Base-by-base conservation (phyloP, 1,139 yeast species). In the Debaryomycetaceae sp. region DNA sequence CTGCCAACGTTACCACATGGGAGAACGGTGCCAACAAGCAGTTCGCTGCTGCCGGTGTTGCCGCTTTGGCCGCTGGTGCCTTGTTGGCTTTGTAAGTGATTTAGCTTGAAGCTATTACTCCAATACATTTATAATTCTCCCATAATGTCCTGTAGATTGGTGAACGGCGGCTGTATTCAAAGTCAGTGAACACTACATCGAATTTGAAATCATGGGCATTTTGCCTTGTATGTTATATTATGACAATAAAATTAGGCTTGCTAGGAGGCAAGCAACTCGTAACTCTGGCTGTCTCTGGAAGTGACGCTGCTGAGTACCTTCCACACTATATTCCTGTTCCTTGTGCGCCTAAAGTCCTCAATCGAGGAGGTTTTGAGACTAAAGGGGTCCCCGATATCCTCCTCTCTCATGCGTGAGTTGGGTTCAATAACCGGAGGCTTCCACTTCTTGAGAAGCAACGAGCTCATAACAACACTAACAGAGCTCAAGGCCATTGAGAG, bases 401-500 rank as follows among this genome's bases (percentile, higher is more conserved):
- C 38, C 39, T 62, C 68, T 24, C 40, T 37, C 18, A 31, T 23
- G 21, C 39, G 25, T 4, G 36, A 31, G 12, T 36, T 38, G 19
- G 40, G 30, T n/a, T 41, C 46, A 23, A 52, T 42, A 7, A 19
- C 46, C 11, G 75, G 74, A 6, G 79, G 65, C 21, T 43, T 67
- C 85, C 88, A 82, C 29, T 54, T 54, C 48, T 78, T 81, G 44
- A 93, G 65, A 47, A 77, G 47, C 40, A 93, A 63, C 2, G 96
- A 86, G 42, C 86, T 83, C 27, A 79, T 45, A 8, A 93, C 91
- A 15, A 93, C 98, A 49, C 95, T 83, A 4, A 86, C 81, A 7
- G 95, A 83, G 44, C 95, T 83, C 48, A 84, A 61, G 1, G 96
- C 95, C 98, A 93, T 93, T 1, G 96, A 83, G 1, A 80, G 82